Evolutionary conservation across 1,284 basidiomycete species (phyloP).

Genomic region (Laetiporus sulphureus): DNA sequence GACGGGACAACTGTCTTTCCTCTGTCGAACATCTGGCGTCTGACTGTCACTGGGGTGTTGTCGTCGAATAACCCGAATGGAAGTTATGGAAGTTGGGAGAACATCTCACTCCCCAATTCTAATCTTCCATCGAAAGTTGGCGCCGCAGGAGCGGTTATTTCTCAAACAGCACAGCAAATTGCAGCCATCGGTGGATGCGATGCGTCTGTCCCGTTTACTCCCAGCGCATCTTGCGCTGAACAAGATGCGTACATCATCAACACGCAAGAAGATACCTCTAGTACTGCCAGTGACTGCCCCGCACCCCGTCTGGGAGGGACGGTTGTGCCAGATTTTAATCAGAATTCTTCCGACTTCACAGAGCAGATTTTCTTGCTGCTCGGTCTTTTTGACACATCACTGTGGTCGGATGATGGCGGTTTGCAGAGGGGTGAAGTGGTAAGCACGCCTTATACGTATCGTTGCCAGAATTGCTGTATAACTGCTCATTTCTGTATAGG

Average conservation of each 20-base stretch:
- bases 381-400: slow-evolving; percentile 53
- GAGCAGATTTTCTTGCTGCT: slow-evolving; percentile 64
- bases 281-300: slow-evolving; percentile 47
- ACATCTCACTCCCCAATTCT: slow-evolving; percentile 29
- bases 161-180: slow-evolving; percentile 30
- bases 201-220: slow-evolving; percentile 16
- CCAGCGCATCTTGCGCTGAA: slow-evolving; percentile 45
- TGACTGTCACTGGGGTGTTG: slow-evolving; percentile 60
- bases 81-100: slow-evolving; percentile 54
- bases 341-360: slow-evolving; percentile 44
- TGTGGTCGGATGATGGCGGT: slow-evolving; percentile 61
- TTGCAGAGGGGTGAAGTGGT: slow-evolving; percentile 65
- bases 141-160: slow-evolving; percentile 37
- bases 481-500: slow-evolving; percentile 29
- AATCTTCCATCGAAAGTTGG: slow-evolving; percentile 43
- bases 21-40: slow-evolving; percentile 60
- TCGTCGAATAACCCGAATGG: slow-evolving; percentile 54
- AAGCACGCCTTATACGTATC: too few relatives aligned
- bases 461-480: too few relatives aligned
- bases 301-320: slow-evolving; percentile 59
- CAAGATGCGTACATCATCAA: slow-evolving; percentile 52
- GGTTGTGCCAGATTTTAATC: slow-evolving; percentile 55
- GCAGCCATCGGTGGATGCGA: slow-evolving; percentile 59
- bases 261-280: slow-evolving; percentile 28
- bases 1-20: slow-evolving; percentile 38